Percentiles rank a stretch among this genome's conserved stretches.
Evolutionary conservation across 2,329 filamentous ascomycete species (phyloP).

Genomic region (Diplodia seriata): DNA sequence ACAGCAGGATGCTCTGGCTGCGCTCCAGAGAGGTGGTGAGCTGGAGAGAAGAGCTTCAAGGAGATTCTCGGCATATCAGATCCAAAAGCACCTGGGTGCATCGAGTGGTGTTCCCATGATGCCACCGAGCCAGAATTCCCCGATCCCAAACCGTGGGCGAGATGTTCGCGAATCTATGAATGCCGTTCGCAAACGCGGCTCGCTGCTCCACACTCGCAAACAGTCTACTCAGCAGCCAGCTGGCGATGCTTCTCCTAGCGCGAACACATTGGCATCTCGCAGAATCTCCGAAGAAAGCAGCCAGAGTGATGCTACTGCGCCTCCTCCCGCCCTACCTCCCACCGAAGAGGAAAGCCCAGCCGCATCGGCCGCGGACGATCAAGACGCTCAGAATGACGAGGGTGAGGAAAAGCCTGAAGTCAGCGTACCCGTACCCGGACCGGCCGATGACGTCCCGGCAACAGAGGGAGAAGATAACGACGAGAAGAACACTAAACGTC

Average conservation of each 20-base stretch:
- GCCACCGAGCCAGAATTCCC: constrained; percentile 74
- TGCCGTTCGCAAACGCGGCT: constrained; percentile 68
- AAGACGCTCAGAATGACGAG: constrained; percentile 1
- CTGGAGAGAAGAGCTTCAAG: constrained; percentile 90
- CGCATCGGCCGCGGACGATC: constrained; percentile 70
- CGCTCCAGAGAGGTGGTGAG: constrained; percentile 88
- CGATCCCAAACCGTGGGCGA: constrained; percentile 82
- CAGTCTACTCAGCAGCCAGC: constrained; percentile 57
- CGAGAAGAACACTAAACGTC: constrained; percentile 37
- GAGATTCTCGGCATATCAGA: constrained; percentile 95
- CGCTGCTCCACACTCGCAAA: constrained; percentile 60
- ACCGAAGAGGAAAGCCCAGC: constrained; percentile 45
- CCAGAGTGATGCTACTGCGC: constrained; percentile 44
- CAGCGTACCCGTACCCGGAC: constrained; percentile 47
- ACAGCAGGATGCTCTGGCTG: constrained; percentile 87
- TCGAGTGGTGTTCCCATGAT: constrained; percentile 86
- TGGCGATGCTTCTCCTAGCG: constrained; percentile 68
- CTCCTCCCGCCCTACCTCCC: constrained; percentile 45
- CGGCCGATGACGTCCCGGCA: constrained; percentile 42
- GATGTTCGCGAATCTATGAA: constrained; percentile 86
- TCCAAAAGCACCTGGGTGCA: constrained; percentile 88
- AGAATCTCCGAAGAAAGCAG: constrained; percentile 70
- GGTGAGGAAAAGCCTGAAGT: constrained; percentile 42
- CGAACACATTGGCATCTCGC: constrained; percentile 50
- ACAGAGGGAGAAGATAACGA: constrained; percentile 40